phyloP scores from a whole-genome alignment of 208 protist species.

The Leishmania arabica region DNA sequence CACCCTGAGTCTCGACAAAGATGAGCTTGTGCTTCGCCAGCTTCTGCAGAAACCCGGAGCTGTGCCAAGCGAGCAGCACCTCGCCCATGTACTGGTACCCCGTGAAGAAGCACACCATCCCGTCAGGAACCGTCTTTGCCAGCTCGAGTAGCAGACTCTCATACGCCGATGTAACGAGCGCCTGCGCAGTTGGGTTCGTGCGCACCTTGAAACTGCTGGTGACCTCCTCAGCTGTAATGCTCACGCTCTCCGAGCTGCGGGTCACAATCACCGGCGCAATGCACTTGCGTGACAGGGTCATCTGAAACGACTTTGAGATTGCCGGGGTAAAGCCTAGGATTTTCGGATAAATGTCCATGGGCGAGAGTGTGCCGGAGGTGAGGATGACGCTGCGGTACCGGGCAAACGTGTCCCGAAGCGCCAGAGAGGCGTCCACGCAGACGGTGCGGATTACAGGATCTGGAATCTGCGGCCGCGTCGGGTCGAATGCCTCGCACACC shows the following conservation, averaged over 20 bases:
- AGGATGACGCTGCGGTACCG: constrained; percentile 97
- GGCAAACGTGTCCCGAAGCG: constrained; percentile 95
- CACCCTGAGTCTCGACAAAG: constrained; percentile 98
- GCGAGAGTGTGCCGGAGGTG: constrained; percentile 97
- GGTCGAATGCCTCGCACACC: constrained; percentile 97
- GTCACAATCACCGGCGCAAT: constrained; percentile 95
- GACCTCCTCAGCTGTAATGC: constrained; percentile 87
- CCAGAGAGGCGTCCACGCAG: constrained; percentile 97
- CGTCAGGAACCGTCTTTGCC: constrained; percentile 96
- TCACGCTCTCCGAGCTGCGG: constrained; percentile 86
- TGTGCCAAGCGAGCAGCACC: constrained; percentile 93
- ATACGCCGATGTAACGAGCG: constrained; percentile 96
- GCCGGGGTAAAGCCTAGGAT: constrained; percentile 97
- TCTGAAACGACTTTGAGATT: constrained; percentile 92
- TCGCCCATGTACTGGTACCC: constrained; percentile 96
- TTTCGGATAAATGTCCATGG: constrained; percentile 99
- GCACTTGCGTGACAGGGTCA: constrained; percentile 96
- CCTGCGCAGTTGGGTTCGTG: constrained; percentile 75
- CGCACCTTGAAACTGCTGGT: constrained; percentile 92
- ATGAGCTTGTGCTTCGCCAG: constrained; percentile 97
- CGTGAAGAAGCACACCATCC: constrained; percentile 98
- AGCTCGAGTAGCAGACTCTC: constrained; percentile 95
- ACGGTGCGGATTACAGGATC: constrained; percentile 92
- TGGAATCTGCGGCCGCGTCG: constrained; percentile 84
- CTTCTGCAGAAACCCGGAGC: constrained; percentile 91